phyloP scores from a whole-genome alignment of 2,329 filamentous ascomycete species.

The Alternaria viburni region DNA sequence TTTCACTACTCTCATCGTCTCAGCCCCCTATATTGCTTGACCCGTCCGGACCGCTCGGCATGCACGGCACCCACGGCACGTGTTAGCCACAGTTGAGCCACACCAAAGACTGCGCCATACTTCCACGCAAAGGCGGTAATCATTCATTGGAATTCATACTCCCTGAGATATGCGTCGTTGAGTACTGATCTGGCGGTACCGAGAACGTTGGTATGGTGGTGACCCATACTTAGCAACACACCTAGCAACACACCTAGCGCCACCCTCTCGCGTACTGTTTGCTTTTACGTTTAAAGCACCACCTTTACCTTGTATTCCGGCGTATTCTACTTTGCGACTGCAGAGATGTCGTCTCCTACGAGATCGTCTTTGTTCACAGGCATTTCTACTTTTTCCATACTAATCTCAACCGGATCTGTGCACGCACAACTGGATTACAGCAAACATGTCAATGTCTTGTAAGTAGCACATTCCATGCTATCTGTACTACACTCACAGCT shows the following conservation, averaged over 20 bases:
- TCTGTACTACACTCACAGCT: background rate
- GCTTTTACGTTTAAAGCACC: background rate
- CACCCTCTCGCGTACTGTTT: background rate
- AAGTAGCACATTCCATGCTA: conserved; percentile 8
- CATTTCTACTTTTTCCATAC: background rate
- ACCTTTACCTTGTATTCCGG: background rate
- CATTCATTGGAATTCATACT: background rate
- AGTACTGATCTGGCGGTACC: background rate
- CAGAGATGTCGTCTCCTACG: background rate
- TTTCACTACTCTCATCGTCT: background rate
- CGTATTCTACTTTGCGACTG: background rate
- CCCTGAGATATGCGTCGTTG: background rate
- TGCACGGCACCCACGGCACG: background rate
- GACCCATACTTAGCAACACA: background rate
- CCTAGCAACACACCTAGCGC: background rate
- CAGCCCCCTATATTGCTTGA: background rate
- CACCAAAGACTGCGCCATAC: background rate
- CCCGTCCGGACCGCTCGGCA: background rate
- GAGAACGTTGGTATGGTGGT: background rate
- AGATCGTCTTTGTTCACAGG: background rate
- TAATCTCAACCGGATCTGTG: background rate
- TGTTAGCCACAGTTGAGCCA: background rate
- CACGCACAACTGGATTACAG: conserved; percentile 25
- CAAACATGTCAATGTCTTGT: conserved; percentile 48
- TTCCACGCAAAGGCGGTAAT: background rate